These are phyloP conservation scores for Lophiostoma macrostomum DNA, from an alignment of 495 filamentous ascomycete species.

Conservation along the genomic window DNA sequence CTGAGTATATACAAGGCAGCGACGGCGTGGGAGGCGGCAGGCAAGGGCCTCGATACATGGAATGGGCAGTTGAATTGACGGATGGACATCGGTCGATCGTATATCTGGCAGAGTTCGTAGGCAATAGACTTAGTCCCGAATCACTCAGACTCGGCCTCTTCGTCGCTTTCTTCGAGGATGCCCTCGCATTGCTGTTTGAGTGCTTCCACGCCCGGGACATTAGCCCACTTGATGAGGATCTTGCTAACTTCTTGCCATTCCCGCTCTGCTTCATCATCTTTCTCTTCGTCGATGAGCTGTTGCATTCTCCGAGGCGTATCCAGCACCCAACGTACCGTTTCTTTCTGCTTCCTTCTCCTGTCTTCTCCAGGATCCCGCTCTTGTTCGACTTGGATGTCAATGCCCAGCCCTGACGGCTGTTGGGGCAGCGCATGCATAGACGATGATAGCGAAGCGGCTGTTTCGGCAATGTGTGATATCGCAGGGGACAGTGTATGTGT, in stretches of 20 bases:
- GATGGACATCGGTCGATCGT: not conserved
- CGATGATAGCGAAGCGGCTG: conserved; percentile 61
- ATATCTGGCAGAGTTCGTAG: too few relatives aligned
- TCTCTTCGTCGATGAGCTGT: conserved; percentile 50
- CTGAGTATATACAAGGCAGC: conserved; percentile 21
- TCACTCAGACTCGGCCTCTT: conserved; percentile 15
- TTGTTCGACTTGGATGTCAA: conserved; percentile 7
- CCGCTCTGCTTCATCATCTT: conserved; percentile 62
- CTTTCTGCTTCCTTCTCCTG: conserved; percentile 53
- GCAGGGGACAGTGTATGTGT: conserved; percentile 71
- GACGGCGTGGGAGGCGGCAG: conserved; percentile 17
- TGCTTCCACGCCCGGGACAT: conserved; percentile 38
- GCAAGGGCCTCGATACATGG: conserved; percentile 18
- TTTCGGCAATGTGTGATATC: conserved; percentile 77
- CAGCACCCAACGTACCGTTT: conserved; percentile 71
- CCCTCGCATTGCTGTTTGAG: conserved; percentile 30
- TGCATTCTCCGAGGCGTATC: conserved; percentile 53
- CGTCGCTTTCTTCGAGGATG: conserved; percentile 19
- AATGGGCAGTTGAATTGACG: conserved; percentile 15
- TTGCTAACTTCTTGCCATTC: conserved; percentile 36
- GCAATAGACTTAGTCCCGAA: not conserved
- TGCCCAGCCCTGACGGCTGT: not conserved
- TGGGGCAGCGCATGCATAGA: conserved; percentile 37
- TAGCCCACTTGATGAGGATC: conserved; percentile 39
- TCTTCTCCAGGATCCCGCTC: conserved; percentile 1